Conservation (phyloP, 805 yeast species). For the Cyberlindnera misumaiensis region DNA sequence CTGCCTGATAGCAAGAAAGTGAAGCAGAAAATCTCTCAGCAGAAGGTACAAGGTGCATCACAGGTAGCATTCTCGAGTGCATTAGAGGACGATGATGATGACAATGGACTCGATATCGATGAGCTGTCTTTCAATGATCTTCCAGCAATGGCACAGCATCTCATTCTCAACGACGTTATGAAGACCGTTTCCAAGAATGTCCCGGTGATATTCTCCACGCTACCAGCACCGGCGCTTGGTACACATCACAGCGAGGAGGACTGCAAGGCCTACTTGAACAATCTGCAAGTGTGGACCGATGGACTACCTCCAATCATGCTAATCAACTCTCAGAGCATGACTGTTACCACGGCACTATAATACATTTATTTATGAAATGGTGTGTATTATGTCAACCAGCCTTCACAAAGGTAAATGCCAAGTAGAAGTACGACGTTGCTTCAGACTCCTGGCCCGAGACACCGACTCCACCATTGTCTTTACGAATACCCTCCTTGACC, state of each 20-base stretch:
- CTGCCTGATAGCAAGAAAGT: constrained; percentile 38
- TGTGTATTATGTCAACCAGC: constrained; percentile 15
- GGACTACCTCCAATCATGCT: constrained; percentile 78
- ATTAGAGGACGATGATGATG: background rate
- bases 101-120: constrained; percentile 25
- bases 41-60: background rate
- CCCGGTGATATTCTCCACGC: constrained; percentile 76
- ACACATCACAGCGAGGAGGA: constrained; percentile 66
- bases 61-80: no score
- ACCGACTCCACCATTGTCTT: constrained; percentile 66
- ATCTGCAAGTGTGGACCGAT: constrained; percentile 73
- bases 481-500: constrained; percentile 60
- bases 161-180: constrained; percentile 86
- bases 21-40: background rate
- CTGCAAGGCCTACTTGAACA: constrained; percentile 67
- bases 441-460: constrained; percentile 87
- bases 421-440: constrained; percentile 68
- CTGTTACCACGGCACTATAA: constrained; percentile 88
- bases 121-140: constrained; percentile 65
- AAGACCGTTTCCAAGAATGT: constrained; percentile 51
- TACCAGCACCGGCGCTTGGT: constrained; percentile 84
- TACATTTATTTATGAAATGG: background rate
- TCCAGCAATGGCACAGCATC: constrained; percentile 89
- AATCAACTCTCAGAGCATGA: constrained; percentile 87
- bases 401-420: constrained; percentile 78